Evolutionary conservation across 1,284 basidiomycete genomes (phyloP).

Genomic region (Cryptococcus sp.): DNA sequence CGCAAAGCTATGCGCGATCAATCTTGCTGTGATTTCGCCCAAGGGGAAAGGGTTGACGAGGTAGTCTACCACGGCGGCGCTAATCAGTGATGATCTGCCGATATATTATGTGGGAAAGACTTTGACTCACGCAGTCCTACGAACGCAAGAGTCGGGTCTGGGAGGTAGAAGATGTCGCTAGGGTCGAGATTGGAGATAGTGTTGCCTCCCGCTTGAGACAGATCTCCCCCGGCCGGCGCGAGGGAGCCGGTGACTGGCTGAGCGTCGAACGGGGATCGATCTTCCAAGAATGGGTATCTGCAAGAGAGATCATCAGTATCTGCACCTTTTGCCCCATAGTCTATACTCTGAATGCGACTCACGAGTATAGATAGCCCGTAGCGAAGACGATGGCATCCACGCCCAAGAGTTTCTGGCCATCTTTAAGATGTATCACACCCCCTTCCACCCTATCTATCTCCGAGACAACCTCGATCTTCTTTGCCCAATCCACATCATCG

Average conservation of each 20-base stretch:
- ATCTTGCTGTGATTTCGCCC: conserved; percentile 45
- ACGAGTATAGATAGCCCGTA: conserved; percentile 51
- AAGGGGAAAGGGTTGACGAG: conserved; percentile 49
- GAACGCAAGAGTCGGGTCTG: conserved; percentile 43
- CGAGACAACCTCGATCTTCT: conserved; percentile 31
- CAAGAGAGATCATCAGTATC: too few relatives aligned
- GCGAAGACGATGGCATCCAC: conserved; percentile 50
- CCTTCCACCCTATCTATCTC: conserved; percentile 35
- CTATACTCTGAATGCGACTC: background rate
- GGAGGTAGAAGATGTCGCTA: conserved; percentile 38
- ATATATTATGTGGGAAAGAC: too few relatives aligned
- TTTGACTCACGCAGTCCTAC: conserved; percentile 33
- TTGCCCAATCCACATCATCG: conserved; percentile 29
- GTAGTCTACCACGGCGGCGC: conserved; percentile 20
- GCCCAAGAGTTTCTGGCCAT: conserved; percentile 15
- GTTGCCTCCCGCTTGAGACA: conserved; percentile 23
- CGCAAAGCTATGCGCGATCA: conserved; percentile 27
- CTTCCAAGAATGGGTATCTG: conserved; percentile 43
- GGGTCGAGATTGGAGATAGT: conserved; percentile 23
- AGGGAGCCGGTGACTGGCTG: conserved; percentile 20
- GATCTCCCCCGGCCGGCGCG: conserved; percentile 7
- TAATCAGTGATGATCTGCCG: background rate
- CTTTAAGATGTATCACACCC: conserved; percentile 2
- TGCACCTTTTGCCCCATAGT: too few relatives aligned
- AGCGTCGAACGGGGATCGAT: conserved; percentile 18